Base-by-base conservation (phyloP, 495 filamentous ascomycete species). In the Peziza echinospora region DNA sequence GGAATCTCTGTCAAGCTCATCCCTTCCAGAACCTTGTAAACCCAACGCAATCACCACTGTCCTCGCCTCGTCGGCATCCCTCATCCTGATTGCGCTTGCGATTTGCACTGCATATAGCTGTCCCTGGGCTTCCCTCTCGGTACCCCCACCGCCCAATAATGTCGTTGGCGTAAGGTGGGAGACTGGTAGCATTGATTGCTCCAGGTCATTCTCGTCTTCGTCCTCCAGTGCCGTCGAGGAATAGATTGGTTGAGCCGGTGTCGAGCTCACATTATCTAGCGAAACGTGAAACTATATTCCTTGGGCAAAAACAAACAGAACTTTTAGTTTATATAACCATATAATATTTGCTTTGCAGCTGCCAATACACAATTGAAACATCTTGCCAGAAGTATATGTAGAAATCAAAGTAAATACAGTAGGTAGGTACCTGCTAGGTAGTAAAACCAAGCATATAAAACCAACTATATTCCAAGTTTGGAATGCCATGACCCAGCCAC, bases 241-340 rank as follows among this genome's bases (percentile, higher is more conserved):
- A 13, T 65, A 62, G 17, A 65, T 71, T 21, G 76, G 69, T 41
- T 76, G 82, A 8, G 71, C 63, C 24, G 75, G 30, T 37, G 6
- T 3, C 73, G 44, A n/a, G n/a, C n/a, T n/a, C n/a, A n/a, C n/a
- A n/a, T n/a, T n/a, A n/a, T 75, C 76, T 34, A 94, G 72, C 3
- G 84, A 82, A 17, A 94, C 83, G 67, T 93, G 85, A 26, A 93
- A 70, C 86, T 94, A 48, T 21, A n/a, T n/a, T n/a, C n/a, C n/a
- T n/a, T n/a, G n/a, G n/a, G n/a, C n/a, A n/a, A n/a, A n/a, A n/a
- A n/a, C n/a, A n/a, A n/a, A n/a, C n/a, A n/a, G n/a, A n/a, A n/a
- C n/a, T n/a, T n/a, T n/a, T n/a, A n/a, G n/a, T n/a, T n/a, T n/a
- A n/a, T n/a, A n/a, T n/a, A n/a, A n/a, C n/a, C n/a, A n/a, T n/a